Base-by-base conservation (phyloP, 23 red algal species). In the Gracilaria domingensis region DNA sequence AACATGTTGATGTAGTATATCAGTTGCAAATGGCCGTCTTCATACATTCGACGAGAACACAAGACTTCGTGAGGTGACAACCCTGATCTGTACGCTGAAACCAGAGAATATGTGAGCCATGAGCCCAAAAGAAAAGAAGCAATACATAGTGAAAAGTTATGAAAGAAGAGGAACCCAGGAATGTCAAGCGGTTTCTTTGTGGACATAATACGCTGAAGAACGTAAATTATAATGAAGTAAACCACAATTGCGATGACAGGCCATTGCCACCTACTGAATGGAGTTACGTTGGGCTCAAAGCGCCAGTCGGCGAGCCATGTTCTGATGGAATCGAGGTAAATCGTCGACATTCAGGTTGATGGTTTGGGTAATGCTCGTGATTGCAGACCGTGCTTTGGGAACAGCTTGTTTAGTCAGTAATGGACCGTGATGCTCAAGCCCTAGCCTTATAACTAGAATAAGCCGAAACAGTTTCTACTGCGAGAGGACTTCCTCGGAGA, bases 1-100 rank as follows among this genome's bases (percentile, higher is more conserved):
- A 99, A 88, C 85, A 92, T 93, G 80, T 99, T 99, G 42, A 99
- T 79, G 61, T 93, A 99, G 82, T 99, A 99, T 30, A 99, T 89
- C 86, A 96, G 79, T 73, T 99, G 97, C 13, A 99, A 29, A 26
- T 95, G 84, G 33, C 97, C 97, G 90, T 96, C 90, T 25, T 96
- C 89, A 66, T 95, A 93, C 36, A 96, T 92, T 40, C 51, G 18
- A 45, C 83, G 51, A 18, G 92, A 88, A 56, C 97, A 99, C 36
- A 99, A 65, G 51, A 96, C 47, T 30, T 99, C 54, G 54, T 94
- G 90, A 24, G 92, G 74, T 44, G 94, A 80, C 29, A 91, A 36
- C 17, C 86, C 88, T 33, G 84, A 60, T 28, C 51, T 38, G 59
- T 71, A 69, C 13, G 37, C 79, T 50, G 81, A 24, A 48, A 12